Conservation (phyloP, 169 alveolate species). For the Plasmodium ovale region DNA sequence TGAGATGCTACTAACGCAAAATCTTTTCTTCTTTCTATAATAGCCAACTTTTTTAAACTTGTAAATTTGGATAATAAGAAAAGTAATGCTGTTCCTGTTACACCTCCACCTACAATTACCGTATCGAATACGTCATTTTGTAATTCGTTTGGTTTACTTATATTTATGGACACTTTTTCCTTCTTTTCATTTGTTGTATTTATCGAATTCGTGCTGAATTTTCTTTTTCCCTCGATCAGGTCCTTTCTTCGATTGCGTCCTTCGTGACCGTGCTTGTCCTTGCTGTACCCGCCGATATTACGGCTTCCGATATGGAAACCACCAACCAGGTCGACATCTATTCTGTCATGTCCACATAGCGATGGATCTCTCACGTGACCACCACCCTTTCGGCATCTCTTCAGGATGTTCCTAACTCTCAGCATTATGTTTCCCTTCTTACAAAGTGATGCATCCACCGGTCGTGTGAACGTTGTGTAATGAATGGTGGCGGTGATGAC, state of each 20-base stretch:
- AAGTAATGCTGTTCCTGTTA: constrained; percentile 89
- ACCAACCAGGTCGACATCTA: too few species aligned
- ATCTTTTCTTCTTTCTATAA: constrained; percentile 85
- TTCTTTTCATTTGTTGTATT: not conserved
- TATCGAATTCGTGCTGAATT: not conserved
- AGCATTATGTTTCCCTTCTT: too few species aligned
- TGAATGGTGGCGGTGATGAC: too few species aligned
- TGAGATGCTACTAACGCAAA: constrained; percentile 89
- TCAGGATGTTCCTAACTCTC: too few species aligned
- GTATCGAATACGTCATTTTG: constrained; percentile 83
- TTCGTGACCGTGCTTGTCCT: not conserved
- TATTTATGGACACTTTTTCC: constrained; percentile 18
- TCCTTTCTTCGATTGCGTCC: not conserved
- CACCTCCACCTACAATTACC: constrained; percentile 90
- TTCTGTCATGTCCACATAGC: too few species aligned
- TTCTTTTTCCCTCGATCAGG: not conserved
- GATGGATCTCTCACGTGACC: too few species aligned
- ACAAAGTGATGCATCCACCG: too few species aligned
- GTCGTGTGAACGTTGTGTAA: too few species aligned
- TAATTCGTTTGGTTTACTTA: not conserved
- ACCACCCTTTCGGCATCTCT: too few species aligned
- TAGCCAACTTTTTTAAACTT: constrained; percentile 83
- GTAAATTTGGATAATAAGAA: constrained; percentile 88
- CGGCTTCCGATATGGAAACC: not conserved
- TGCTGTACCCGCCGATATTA: not conserved